A percentile compares a stretch with the other conserved stretches of the same genome.
Conservation (phyloP, 176 grass and related monocot genomes). For the Chrysopogon serrulatus region DNA sequence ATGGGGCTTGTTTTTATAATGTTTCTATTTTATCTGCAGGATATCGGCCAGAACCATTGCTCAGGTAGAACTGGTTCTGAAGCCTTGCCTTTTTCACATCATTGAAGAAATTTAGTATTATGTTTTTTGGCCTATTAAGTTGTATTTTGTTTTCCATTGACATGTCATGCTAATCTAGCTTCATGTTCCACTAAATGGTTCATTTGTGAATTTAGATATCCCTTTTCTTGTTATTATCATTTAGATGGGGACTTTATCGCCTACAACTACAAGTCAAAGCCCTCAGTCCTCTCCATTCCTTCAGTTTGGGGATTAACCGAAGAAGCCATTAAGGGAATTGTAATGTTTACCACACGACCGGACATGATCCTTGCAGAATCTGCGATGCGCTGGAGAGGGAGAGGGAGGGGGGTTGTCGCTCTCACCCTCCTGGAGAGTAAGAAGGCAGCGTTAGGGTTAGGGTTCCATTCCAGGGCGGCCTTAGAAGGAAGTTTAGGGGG, state of each 20-base stretch:
- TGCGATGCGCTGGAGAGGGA: too few relatives aligned
- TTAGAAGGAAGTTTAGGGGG: too few relatives aligned
- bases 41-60: slow-evolving; percentile 39
- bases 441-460: too few relatives aligned
- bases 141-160: slow-evolving; percentile 3
- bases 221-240: neutral
- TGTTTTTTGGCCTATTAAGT: neutral
- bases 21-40: slow-evolving; percentile 40
- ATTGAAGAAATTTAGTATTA: neutral
- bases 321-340: neutral
- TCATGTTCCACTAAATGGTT: neutral
- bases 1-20: neutral
- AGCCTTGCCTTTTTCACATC: neutral
- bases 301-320: neutral
- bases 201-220: neutral
- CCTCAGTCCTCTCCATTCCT: neutral
- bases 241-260: neutral
- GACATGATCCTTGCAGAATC: too few relatives aligned
- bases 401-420: too few relatives aligned
- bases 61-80: slow-evolving; percentile 46
- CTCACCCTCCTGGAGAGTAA: too few relatives aligned
- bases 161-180: slow-evolving; percentile 13
- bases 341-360: too few relatives aligned
- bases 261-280: neutral
- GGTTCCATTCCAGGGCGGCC: too few relatives aligned